Evolutionary conservation across 768 basidiomycete genomes (phyloP).

Genomic region (Psilocybe subaeruginosa): DNA sequence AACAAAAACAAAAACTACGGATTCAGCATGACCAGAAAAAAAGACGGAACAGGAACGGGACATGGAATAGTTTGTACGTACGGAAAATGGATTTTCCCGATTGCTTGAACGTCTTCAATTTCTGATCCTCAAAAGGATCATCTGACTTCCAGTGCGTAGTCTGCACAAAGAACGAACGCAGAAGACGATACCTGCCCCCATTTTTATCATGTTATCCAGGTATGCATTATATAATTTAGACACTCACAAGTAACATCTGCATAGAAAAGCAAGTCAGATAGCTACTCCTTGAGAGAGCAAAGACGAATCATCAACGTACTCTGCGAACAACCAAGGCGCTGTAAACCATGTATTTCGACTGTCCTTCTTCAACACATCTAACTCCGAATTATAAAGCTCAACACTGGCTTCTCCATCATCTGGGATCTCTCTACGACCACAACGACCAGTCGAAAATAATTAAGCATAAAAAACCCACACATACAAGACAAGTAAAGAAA

Average conservation of each 20-base stretch:
- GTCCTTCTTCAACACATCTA: constrained; percentile 50
- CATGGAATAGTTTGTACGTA: constrained; percentile 35
- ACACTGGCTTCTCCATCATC: constrained; percentile 75
- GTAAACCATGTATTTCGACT: constrained; percentile 82
- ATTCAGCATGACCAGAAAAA: too few species aligned
- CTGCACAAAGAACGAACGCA: constrained; percentile 72
- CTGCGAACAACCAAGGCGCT: constrained; percentile 95
- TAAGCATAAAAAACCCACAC: not conserved
- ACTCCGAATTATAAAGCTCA: constrained; percentile 76
- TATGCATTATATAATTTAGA: not conserved
- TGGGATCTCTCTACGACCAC: constrained; percentile 57
- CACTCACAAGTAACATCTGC: constrained; percentile 75
- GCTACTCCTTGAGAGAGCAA: not conserved
- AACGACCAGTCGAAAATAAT: not conserved
- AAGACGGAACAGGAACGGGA: not conserved
- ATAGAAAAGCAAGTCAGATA: not conserved
- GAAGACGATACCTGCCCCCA: constrained; percentile 71
- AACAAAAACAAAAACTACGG: not conserved
- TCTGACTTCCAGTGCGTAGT: constrained; percentile 72
- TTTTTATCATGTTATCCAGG: constrained; percentile 2
- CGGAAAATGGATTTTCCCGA: constrained; percentile 79
- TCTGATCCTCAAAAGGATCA: constrained; percentile 86
- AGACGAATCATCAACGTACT: constrained; percentile 53
- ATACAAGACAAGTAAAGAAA: not conserved
- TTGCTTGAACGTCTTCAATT: constrained; percentile 79